A percentile compares a stretch with the other conserved stretches of the same genome.
These are phyloP conservation scores for Acanthamoeba lenticulata DNA, from an alignment of 208 protist genomes.

Conservation along the genomic window DNA sequence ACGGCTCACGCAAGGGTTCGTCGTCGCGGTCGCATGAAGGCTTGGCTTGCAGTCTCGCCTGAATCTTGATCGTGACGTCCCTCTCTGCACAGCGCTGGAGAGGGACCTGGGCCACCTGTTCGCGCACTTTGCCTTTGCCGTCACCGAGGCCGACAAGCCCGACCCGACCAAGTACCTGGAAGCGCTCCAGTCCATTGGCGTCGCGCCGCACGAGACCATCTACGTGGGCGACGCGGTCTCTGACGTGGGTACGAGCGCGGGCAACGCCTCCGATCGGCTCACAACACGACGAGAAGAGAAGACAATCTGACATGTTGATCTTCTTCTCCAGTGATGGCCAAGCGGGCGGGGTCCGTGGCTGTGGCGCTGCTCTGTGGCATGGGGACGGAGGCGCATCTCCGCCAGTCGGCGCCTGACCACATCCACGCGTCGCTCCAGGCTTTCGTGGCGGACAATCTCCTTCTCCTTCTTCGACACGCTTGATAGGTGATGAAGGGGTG, in stretches of 20 bases:
- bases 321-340: neutral
- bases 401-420: neutral
- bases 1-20: neutral
- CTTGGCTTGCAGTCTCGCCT: too few species aligned
- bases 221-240: neutral
- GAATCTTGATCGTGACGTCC: neutral
- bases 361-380: neutral
- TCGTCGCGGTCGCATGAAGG: too few species aligned
- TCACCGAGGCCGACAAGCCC: conserved; percentile 4
- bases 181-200: neutral
- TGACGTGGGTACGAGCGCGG: neutral
- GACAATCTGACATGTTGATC: neutral
- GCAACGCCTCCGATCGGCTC: neutral
- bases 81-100: neutral
- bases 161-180: conserved; percentile 3
- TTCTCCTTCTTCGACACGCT: too few species aligned
- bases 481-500: too few species aligned
- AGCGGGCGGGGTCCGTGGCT: neutral
- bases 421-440: neutral
- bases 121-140: neutral
- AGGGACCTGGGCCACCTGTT: neutral
- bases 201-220: neutral
- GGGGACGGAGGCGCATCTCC: neutral
- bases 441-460: neutral
- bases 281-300: too few species aligned